These are phyloP conservation scores for Podospora pseudoanserina DNA, from an alignment of 495 filamentous ascomycete species.

Conservation along the genomic window DNA sequence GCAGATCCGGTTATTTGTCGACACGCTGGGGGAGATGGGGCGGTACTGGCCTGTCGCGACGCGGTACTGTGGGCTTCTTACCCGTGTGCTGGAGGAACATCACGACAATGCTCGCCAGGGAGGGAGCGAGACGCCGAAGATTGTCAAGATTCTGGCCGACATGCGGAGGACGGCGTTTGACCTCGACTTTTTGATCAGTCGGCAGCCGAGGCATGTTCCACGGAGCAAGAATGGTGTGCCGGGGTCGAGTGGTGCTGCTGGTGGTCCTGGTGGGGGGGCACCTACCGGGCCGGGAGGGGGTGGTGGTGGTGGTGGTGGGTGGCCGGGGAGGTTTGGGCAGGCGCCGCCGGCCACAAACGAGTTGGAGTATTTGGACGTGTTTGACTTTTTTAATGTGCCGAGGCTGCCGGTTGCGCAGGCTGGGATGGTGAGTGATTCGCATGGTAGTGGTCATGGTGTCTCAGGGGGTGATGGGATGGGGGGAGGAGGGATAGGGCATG, in stretches of 20 bases:
- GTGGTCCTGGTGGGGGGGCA: conserved; percentile 28
- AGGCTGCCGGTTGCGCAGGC: conserved; percentile 54
- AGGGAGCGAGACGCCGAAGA: conserved; percentile 72
- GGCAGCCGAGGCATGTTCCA: conserved; percentile 63
- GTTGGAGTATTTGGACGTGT: conserved; percentile 86
- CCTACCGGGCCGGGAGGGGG: conserved; percentile 13
- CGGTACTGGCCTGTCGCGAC: conserved; percentile 79
- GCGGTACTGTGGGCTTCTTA: conserved; percentile 74
- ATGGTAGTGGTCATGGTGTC: neutral
- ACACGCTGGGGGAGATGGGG: conserved; percentile 74
- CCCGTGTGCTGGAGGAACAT: conserved; percentile 80
- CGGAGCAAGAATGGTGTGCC: conserved; percentile 22
- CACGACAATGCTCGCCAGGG: conserved; percentile 69
- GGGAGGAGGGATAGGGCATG: neutral
- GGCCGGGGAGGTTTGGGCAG: conserved; percentile 39
- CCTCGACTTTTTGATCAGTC: conserved; percentile 80
- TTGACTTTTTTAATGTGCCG: conserved; percentile 90
- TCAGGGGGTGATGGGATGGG: conserved; percentile 2
- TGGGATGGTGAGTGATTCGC: neutral
- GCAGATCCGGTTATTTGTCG: conserved; percentile 73
- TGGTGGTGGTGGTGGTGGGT: conserved; percentile 6
- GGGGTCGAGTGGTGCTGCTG: neutral
- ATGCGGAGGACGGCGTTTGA: conserved; percentile 85
- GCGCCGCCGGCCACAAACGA: conserved; percentile 71
- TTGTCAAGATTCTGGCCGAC: conserved; percentile 80